phyloP scores from a whole-genome alignment of 768 basidiomycete genomes.

The Pleurotus tuoliensis region DNA sequence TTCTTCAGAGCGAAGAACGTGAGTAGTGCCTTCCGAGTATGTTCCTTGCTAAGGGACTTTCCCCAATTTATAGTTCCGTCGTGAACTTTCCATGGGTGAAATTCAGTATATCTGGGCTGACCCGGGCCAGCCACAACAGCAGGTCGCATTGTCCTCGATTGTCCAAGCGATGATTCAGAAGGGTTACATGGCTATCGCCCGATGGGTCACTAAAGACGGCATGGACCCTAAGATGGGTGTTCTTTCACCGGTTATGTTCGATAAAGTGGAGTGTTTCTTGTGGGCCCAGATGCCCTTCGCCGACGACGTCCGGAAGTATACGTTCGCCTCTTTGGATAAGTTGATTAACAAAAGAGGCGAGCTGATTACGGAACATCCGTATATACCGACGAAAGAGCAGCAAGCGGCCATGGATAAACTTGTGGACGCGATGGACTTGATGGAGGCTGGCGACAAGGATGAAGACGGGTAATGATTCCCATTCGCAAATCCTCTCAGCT shows the following conservation, averaged over 20 bases:
- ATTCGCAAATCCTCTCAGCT: not conserved
- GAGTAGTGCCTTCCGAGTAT: conserved; percentile 13
- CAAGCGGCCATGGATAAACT: conserved; percentile 80
- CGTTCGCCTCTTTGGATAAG: conserved; percentile 75
- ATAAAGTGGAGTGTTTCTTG: conserved; percentile 72
- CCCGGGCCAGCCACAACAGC: conserved; percentile 56
- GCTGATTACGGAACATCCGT: conserved; percentile 68
- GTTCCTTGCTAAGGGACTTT: not conserved
- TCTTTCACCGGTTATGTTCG: conserved; percentile 57
- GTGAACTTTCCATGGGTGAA: conserved; percentile 81
- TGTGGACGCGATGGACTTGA: conserved; percentile 87
- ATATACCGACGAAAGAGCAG: conserved; percentile 77
- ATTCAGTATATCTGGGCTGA: conserved; percentile 84
- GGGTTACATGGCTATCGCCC: conserved; percentile 69
- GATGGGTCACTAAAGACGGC: conserved; percentile 74
- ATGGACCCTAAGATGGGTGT: conserved; percentile 86
- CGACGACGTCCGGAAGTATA: conserved; percentile 87
- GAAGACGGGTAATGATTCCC: conserved; percentile 58
- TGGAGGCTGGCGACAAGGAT: conserved; percentile 68
- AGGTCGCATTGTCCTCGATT: conserved; percentile 84
- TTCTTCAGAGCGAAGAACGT: conserved; percentile 76
- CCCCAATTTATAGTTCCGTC: conserved; percentile 57
- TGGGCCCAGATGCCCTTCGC: conserved; percentile 96
- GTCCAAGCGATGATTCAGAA: conserved; percentile 75
- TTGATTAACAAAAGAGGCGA: conserved; percentile 77